Conservation (phyloP, 2,329 filamentous ascomycete genomes). For the Diaporthe batatas region DNA sequence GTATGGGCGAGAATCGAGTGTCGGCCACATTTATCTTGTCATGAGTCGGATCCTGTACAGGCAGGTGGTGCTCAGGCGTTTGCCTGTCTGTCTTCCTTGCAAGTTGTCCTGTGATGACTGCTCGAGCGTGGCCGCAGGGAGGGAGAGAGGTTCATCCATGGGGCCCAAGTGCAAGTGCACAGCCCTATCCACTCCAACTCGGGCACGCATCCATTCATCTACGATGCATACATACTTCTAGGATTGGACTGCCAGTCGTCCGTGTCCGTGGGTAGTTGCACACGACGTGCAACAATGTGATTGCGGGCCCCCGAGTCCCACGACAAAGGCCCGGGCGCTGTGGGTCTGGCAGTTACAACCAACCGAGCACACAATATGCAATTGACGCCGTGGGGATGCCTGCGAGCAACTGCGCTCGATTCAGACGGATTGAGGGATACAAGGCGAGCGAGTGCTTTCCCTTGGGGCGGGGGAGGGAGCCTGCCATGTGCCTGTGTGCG, state of each 20-base stretch:
- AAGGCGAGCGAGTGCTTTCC: conserved; percentile 10
- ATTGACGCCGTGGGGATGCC: background rate
- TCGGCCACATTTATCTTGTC: background rate
- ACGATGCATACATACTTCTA: too few relatives aligned
- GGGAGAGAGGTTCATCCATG: background rate
- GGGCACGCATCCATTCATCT: too few relatives aligned
- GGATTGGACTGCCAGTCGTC: too few relatives aligned
- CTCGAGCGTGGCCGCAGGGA: background rate
- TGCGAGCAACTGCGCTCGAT: too few relatives aligned
- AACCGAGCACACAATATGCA: background rate
- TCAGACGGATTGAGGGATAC: background rate
- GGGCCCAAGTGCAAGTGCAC: background rate
- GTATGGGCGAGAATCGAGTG: background rate
- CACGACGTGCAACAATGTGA: background rate
- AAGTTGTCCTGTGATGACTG: background rate
- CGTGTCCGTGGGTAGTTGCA: background rate
- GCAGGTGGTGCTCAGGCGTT: background rate
- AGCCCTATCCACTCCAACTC: background rate
- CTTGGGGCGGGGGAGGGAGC: background rate
- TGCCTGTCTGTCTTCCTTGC: background rate
- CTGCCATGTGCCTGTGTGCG: background rate
- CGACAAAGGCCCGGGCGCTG: background rate
- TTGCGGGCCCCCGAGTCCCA: background rate
- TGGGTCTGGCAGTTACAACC: background rate
- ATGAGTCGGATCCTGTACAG: background rate